phyloP scores from a whole-genome alignment of 257 asterid genomes.

The Lycium barbarum region DNA sequence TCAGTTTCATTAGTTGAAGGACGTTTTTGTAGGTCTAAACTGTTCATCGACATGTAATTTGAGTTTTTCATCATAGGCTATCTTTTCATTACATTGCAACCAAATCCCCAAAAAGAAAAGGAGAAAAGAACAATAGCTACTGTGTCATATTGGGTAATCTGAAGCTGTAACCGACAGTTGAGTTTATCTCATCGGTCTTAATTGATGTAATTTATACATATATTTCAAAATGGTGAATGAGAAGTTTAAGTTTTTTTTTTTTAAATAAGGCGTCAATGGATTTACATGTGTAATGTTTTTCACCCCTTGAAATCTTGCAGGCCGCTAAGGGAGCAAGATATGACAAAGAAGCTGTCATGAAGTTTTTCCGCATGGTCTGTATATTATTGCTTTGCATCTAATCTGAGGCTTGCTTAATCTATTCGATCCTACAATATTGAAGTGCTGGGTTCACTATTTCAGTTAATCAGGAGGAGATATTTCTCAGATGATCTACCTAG shows the following conservation, averaged over 20 bases:
- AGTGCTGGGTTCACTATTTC: constrained; percentile 34
- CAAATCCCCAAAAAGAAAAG: not conserved
- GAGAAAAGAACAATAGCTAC: not conserved
- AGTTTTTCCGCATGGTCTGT: constrained; percentile 84
- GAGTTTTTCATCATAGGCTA: constrained; percentile 9
- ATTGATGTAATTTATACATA: not conserved
- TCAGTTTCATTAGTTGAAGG: not conserved
- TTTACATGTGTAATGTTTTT: not conserved
- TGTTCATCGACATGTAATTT: not conserved
- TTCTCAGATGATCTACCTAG: constrained; percentile 92
- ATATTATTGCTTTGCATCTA: constrained; percentile 25
- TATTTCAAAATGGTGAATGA: not conserved
- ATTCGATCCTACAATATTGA: constrained; percentile 31
- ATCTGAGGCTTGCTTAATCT: not conserved
- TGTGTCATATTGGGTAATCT: not conserved
- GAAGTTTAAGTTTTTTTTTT: not conserved
- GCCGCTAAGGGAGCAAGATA: constrained; percentile 97
- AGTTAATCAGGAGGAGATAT: constrained; percentile 97
- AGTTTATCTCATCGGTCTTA: not conserved
- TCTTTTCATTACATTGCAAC: not conserved
- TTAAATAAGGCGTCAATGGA: not conserved
- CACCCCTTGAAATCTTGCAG: constrained; percentile 44
- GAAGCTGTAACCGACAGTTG: not conserved
- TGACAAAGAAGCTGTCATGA: constrained; percentile 91
- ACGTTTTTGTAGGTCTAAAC: constrained; percentile 11